Evolutionary conservation across 192 early-diverging fungal genomes (phyloP).

Genomic region (Podila epigama): DNA sequence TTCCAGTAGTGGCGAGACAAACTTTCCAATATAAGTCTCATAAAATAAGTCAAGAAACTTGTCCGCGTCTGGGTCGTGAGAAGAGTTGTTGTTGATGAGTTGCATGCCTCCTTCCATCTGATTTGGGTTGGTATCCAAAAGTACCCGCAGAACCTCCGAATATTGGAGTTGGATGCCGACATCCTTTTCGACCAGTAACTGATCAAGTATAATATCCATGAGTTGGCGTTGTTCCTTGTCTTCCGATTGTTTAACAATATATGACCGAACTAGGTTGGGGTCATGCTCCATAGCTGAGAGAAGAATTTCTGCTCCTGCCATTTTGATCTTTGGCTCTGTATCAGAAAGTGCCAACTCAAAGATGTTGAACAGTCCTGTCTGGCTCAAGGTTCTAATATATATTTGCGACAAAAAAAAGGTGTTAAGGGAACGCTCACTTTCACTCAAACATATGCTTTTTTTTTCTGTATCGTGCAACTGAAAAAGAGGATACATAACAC

Average conservation of each 20-base stretch:
- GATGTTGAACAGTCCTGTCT: constrained; percentile 81
- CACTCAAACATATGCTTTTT: neutral
- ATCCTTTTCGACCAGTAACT: constrained; percentile 68
- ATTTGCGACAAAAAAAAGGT: neutral
- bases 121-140: constrained; percentile 72
- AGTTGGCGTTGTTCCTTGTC: constrained; percentile 54
- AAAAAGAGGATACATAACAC: neutral
- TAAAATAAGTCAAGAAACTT: constrained; percentile 87
- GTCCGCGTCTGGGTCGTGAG: constrained; percentile 66
- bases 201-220: constrained; percentile 68
- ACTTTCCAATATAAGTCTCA: constrained; percentile 61
- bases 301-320: constrained; percentile 73
- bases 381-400: constrained; percentile 64
- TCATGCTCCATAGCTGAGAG: constrained; percentile 79
- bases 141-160: constrained; percentile 73
- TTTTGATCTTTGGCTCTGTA: constrained; percentile 60
- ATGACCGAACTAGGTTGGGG: constrained; percentile 71
- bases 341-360: constrained; percentile 75
- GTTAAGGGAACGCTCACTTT: neutral
- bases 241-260: constrained; percentile 58
- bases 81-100: constrained; percentile 21
- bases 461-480: neutral
- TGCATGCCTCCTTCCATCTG: constrained; percentile 40
- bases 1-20: constrained; percentile 71
- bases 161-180: constrained; percentile 70